Conservation (phyloP, 2,329 filamentous ascomycete species). For the Lachnellula willkommii region DNA sequence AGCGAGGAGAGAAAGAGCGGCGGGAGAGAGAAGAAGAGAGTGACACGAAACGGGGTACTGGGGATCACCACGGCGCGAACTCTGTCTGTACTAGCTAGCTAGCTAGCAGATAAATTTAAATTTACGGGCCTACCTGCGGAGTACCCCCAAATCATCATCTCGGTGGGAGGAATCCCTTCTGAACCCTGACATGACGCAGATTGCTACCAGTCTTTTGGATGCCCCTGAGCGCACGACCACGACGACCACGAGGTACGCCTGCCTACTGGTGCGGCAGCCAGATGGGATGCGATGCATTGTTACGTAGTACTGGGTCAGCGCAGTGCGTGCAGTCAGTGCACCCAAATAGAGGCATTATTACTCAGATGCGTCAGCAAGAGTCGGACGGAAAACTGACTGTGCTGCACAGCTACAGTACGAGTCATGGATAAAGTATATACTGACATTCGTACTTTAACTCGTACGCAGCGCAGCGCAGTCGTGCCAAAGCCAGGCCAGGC, state of each 20-base stretch:
- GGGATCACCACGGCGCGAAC: not conserved
- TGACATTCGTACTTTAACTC: not conserved
- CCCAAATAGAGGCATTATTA: not conserved
- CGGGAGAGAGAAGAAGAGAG: not conserved
- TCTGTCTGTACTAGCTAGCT: not conserved
- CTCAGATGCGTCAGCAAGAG: not conserved
- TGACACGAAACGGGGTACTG: conserved; percentile 3
- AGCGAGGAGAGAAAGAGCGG: not conserved
- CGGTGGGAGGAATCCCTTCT: not conserved
- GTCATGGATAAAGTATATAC: not conserved
- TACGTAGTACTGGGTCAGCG: not conserved
- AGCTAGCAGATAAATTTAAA: not conserved
- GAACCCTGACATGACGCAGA: conserved; percentile 1
- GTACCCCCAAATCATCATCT: not conserved
- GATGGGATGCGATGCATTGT: not conserved
- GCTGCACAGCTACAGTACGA: not conserved
- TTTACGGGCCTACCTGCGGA: too few relatives aligned
- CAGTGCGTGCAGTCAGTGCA: not conserved
- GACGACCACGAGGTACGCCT: not conserved
- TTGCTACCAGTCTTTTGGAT: not conserved
- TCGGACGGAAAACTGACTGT: not conserved
- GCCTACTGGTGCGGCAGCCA: not conserved
- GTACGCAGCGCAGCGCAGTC: not conserved
- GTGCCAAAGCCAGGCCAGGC: not conserved
- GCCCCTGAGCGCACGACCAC: not conserved